These are phyloP conservation scores for Xylaria sp. DNA, from an alignment of 495 filamentous ascomycete species.

Conservation along the genomic window DNA sequence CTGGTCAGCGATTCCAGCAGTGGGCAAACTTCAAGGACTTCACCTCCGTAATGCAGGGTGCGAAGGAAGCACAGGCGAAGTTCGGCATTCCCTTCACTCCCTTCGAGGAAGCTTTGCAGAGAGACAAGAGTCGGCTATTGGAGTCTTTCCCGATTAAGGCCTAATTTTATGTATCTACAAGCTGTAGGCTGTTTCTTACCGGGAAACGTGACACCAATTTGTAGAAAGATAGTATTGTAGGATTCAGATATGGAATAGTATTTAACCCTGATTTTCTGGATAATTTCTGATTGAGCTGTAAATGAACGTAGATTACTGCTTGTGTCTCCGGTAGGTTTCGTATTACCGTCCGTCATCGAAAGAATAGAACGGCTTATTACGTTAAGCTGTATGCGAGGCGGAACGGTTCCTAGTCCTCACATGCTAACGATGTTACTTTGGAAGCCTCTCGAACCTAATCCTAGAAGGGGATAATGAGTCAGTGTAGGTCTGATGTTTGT, in stretches of 20 bases:
- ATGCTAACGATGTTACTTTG: too few species aligned
- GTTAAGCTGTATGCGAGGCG: neutral
- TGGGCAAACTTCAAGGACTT: conserved; percentile 14
- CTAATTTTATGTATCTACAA: neutral
- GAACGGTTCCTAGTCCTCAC: too few species aligned
- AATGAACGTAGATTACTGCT: neutral
- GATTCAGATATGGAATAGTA: neutral
- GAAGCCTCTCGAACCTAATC: too few species aligned
- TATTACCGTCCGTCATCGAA: neutral
- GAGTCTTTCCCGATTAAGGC: conserved; percentile 29
- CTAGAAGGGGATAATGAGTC: too few species aligned
- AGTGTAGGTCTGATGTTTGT: too few species aligned
- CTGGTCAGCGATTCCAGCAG: conserved; percentile 1
- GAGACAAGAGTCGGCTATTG: conserved; percentile 35
- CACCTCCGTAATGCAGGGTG: conserved; percentile 5
- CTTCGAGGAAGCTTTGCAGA: conserved; percentile 33
- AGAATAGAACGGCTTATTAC: neutral
- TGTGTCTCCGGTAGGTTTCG: neutral
- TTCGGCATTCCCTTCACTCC: conserved; percentile 38
- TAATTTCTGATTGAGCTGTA: neutral
- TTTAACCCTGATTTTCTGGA: neutral
- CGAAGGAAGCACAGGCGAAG: conserved; percentile 29
- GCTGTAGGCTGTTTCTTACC: too few species aligned
- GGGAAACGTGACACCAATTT: neutral
- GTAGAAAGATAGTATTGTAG: neutral